A percentile compares a stretch with the other conserved stretches of the same genome.
Evolutionary conservation across 441 rosid species (phyloP).

Genomic region (Populus hybrid): DNA sequence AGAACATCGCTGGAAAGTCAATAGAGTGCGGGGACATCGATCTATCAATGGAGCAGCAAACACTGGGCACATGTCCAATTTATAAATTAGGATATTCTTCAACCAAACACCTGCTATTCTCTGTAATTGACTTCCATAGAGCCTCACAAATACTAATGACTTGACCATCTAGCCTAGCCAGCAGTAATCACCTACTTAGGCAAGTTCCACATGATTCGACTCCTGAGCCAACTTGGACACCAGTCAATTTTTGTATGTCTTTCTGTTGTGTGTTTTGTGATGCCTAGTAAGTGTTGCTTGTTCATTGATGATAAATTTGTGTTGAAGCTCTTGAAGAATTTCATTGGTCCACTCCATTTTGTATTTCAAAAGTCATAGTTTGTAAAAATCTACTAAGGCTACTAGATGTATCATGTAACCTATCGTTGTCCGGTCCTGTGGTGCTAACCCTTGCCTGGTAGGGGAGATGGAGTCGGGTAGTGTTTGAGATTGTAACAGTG

Average conservation of each 20-base stretch:
- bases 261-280: background rate
- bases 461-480: background rate
- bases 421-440: background rate
- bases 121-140: background rate
- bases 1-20: background rate
- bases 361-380: background rate
- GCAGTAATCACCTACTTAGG: background rate
- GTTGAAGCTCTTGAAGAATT: background rate
- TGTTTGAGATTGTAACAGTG: no score
- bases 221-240: background rate
- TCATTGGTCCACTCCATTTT: background rate
- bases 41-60: background rate
- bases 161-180: background rate
- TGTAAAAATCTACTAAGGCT: background rate
- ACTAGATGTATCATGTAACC: background rate
- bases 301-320: background rate
- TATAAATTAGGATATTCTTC: background rate
- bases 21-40: background rate
- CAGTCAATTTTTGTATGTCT: background rate
- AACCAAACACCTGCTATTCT: background rate
- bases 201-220: background rate
- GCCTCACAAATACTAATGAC: background rate
- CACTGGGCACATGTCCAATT: background rate
- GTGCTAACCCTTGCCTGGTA: background rate
- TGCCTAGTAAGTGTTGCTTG: background rate